phyloP scores from a whole-genome alignment of 2,329 filamentous ascomycete genomes.

The Ophiostoma sp. region DNA sequence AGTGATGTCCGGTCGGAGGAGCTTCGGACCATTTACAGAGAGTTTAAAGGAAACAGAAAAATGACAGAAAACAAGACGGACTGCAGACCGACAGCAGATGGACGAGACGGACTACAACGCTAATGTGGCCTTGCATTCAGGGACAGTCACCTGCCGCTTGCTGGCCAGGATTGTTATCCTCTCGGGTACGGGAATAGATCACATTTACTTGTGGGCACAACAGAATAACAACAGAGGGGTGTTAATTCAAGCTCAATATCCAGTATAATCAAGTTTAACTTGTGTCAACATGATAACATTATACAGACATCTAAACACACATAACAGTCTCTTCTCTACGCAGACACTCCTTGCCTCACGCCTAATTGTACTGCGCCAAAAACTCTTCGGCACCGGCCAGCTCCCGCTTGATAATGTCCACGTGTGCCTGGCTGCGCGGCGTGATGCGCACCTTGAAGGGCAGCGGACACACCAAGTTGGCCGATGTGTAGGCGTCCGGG shows the following conservation, averaged over 20 bases:
- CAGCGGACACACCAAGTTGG: slow-evolving; percentile 1
- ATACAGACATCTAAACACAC: not conserved
- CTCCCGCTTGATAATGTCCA: not conserved
- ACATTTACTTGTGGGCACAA: not conserved
- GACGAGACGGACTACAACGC: not conserved
- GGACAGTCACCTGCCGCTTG: not conserved
- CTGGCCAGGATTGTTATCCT: not conserved
- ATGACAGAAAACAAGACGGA: not conserved
- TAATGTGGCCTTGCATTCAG: not conserved
- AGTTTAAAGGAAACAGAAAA: not conserved
- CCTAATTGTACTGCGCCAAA: not conserved
- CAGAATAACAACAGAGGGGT: not conserved
- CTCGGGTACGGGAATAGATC: not conserved
- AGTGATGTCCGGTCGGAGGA: not conserved
- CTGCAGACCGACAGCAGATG: not conserved
- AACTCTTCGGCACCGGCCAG: not conserved
- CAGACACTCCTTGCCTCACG: not conserved
- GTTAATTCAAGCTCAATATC: not conserved
- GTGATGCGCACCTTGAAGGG: not conserved
- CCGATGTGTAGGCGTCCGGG: not conserved
- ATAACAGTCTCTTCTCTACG: not conserved
- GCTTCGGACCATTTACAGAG: not conserved
- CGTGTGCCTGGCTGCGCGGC: not conserved
- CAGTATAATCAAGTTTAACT: no score
- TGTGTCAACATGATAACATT: no score